Percentiles rank a stretch among this genome's conserved stretches.
These are phyloP conservation scores for Clitopilus hobsonii DNA, from an alignment of 768 basidiomycete genomes.

Conservation along the genomic window DNA sequence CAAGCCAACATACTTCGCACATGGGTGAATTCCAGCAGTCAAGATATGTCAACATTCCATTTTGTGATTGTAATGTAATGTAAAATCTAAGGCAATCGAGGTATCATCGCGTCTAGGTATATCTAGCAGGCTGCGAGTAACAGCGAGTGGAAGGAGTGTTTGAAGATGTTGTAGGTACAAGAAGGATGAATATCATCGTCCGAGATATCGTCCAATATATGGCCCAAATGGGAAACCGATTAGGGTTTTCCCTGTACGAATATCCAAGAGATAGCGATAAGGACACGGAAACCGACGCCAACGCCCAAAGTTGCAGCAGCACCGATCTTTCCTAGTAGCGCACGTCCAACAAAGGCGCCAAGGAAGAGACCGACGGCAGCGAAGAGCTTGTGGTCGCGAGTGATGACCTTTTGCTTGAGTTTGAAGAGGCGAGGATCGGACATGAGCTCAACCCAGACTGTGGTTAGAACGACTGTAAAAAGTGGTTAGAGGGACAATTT, in stretches of 20 bases:
- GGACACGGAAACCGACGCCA: constrained; percentile 54
- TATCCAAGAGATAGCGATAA: constrained; percentile 63
- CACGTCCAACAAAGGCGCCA: constrained; percentile 67
- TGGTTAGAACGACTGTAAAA: constrained; percentile 69
- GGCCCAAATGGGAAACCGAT: too few species aligned
- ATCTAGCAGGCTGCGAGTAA: neutral
- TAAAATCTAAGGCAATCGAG: neutral
- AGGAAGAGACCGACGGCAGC: constrained; percentile 67
- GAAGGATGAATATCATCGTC: too few species aligned
- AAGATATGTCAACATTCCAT: too few species aligned
- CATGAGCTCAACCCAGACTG: constrained; percentile 86
- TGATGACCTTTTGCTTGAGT: constrained; percentile 40
- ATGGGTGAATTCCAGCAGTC: too few species aligned
- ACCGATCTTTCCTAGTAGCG: constrained; percentile 55
- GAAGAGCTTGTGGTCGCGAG: constrained; percentile 70
- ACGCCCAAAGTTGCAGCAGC: constrained; percentile 63
- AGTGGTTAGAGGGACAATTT: neutral
- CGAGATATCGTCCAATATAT: too few species aligned
- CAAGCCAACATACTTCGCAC: too few species aligned
- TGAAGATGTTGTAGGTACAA: too few species aligned
- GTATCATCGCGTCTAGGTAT: neutral
- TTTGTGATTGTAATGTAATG: neutral
- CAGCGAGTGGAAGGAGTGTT: neutral
- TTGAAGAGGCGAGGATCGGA: constrained; percentile 75
- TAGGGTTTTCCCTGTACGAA: constrained; percentile 54